phyloP scores from a whole-genome alignment of 805 yeast genomes.

The Yamadazyma endophytica region DNA sequence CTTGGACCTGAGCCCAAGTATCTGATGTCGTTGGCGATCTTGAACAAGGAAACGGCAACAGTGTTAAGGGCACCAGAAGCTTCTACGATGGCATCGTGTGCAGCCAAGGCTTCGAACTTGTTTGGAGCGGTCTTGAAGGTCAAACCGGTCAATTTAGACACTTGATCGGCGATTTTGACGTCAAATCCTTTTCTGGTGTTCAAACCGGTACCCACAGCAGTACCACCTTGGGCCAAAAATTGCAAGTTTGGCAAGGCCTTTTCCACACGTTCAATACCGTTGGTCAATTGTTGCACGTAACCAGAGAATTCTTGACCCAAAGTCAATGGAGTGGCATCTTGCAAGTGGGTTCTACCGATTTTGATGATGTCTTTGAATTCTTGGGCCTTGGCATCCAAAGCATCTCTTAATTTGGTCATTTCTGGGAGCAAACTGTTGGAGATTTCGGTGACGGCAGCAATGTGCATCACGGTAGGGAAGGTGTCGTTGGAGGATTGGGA shows the following conservation, averaged over 20 bases:
- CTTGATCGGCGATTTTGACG: slow-evolving; percentile 79
- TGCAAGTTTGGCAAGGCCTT: slow-evolving; percentile 69
- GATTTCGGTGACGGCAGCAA: slow-evolving; percentile 94
- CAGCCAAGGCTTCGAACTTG: slow-evolving; percentile 98
- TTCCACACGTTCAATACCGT: slow-evolving; percentile 87
- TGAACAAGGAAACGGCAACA: slow-evolving; percentile 86
- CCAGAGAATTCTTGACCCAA: slow-evolving; percentile 98
- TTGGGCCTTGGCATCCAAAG: slow-evolving; percentile 71
- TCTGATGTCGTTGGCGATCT: slow-evolving; percentile 97
- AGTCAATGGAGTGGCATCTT: slow-evolving; percentile 97
- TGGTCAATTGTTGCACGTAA: slow-evolving; percentile 86
- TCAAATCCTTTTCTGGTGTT: slow-evolving; percentile 93
- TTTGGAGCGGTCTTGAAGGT: slow-evolving; percentile 94
- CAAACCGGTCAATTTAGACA: slow-evolving; percentile 80
- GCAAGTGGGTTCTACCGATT: slow-evolving; percentile 98
- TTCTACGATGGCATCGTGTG: slow-evolving; percentile 97
- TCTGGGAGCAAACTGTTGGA: slow-evolving; percentile 73
- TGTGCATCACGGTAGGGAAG: slow-evolving; percentile 99
- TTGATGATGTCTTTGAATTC: slow-evolving; percentile 90
- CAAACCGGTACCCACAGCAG: slow-evolving; percentile 98
- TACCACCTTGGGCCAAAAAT: slow-evolving; percentile 96
- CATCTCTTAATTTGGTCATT: slow-evolving; percentile 67
- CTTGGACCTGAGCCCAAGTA: slow-evolving; percentile 99
- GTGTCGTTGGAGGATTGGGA: slow-evolving; percentile 99
- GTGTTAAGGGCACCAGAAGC: slow-evolving; percentile 97